Evolutionary conservation across 2,329 filamentous ascomycete species (phyloP).

Genomic region (Hypoxylon rubiginosum): DNA sequence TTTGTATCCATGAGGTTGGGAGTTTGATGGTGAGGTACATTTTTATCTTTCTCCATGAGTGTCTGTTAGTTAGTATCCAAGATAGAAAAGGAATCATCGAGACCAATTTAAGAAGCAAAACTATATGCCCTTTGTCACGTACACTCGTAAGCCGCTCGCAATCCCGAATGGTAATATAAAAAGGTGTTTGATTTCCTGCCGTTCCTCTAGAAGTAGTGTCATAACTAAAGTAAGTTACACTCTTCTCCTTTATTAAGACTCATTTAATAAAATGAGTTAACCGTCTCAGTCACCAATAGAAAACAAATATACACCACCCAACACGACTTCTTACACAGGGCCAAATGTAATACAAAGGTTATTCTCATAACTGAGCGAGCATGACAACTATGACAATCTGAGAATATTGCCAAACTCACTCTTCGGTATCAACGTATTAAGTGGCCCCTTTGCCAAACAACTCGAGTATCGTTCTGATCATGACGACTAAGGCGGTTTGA

Average conservation of each 20-base stretch:
- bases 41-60: neutral
- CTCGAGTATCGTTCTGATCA: neutral
- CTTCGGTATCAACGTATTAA: neutral
- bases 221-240: neutral
- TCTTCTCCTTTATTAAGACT: neutral
- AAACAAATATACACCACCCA: too few species aligned
- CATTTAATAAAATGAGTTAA: neutral
- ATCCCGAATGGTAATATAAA: neutral
- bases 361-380: neutral
- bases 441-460: neutral
- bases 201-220: neutral
- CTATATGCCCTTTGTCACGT: neutral
- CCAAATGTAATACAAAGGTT: neutral
- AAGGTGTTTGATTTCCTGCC: neutral
- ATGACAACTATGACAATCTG: neutral
- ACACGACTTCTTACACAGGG: neutral
- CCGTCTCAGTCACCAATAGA: neutral
- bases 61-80: neutral
- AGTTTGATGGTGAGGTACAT: slow-evolving; percentile 92
- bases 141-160: too few species aligned
- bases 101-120: neutral
- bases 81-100: neutral
- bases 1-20: slow-evolving; percentile 71
- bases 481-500: neutral
- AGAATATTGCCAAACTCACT: slow-evolving; percentile 3